Base-by-base conservation (phyloP, 2,329 filamentous ascomycete genomes). In the Aspergillus ibericus region DNA sequence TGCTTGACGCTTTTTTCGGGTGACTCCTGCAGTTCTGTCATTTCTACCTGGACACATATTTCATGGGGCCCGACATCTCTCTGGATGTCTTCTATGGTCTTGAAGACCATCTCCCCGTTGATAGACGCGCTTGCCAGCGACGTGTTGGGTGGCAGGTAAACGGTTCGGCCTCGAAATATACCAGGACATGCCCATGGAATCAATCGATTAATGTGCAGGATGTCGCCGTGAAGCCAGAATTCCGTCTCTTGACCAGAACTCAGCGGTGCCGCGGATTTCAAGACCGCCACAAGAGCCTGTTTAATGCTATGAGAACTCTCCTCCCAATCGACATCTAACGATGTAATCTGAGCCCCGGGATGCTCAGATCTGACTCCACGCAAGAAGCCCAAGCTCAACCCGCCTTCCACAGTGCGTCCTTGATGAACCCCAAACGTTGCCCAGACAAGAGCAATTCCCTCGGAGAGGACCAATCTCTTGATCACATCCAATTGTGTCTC, bases 201-300 rank as follows among this genome's bases (percentile, higher is more conserved):
- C 13, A 56, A 16, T 2, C 55, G 47, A 25, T 8, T 27, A 5
- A 51, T 44, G 13, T 56, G 34, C 9, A 51, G 22, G 12, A 16
- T 36, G 12, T 36, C 47, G 10, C 35, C 12, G 27, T 56, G 55
- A 27, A 51, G 55, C 55, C 55, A 56, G 36, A 44, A 56, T 36
- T 56, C 55, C 5, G 27, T 56, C 13, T 56, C 55, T 1, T 42
- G 16, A 9, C 46, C 55, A 5, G 47, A 56, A 25, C 22, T 15
- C 35, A 27, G 38, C 12, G 47, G 36, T 12, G 38, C 22, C 6
- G 22, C 53, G 16, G 16, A 1, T 47, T 5, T 10, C n/a, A 27
- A 16, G 2, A 12, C 27, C 8, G 6, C 4, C 15, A 18, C 0
- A 4, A 54, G 12, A 25, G 22, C 52, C 22, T 50, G 16, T 10